Evolutionary conservation across 1,139 yeast species (phyloP), one percentile per base, ranked within the genome.

Genomic region (Taiozyma onychis): DNA sequence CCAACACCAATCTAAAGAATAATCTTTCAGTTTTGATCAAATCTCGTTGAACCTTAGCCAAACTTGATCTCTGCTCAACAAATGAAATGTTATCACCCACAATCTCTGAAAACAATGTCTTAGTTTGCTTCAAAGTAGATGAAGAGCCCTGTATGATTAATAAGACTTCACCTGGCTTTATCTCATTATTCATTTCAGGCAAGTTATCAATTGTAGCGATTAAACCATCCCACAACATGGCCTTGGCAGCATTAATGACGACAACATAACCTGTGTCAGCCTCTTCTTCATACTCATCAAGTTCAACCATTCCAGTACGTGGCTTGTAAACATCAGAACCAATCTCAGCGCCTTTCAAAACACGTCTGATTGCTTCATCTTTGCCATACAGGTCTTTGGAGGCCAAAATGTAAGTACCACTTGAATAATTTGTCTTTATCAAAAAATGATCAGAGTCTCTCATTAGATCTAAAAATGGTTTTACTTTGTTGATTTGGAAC

Each of bases 161-260:
- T 39, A 90, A 68, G 61, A 89, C 74, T 52, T 85, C 81, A 8
- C 96, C 96, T 13, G 82, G 81, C 55, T 77, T 77, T 24, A 88
- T 74, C 46, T 74, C 69, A 34, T 66, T 60, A n/a, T 66, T 57
- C 6, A 65, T 50, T 14, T 64, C 64, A 32, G 41, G 72, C 72
- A 83, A 67, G 24, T 51, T 37, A 8, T 80, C 77, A 18, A 88
- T 66, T 47, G 81, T 78, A 37, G 85, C 78, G 54, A 86, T 83
- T 26, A 78, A 76, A 2, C 98, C 98, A 56, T 88, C 93, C 98
- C 98, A 91, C 30, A 88, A 81, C 64, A 91, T 78, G 0, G 97
- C 95, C 60, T 88, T 88, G 14, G 85, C 78, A 2, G 96, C 93
- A 60, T 88, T 83, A 24, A 90, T 70, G 0, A 91, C 85, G 37